Percentiles rank a stretch among this genome's conserved stretches.
These are phyloP conservation scores for Candida railenensis DNA, from an alignment of 805 yeast species.

Conservation along the genomic window DNA sequence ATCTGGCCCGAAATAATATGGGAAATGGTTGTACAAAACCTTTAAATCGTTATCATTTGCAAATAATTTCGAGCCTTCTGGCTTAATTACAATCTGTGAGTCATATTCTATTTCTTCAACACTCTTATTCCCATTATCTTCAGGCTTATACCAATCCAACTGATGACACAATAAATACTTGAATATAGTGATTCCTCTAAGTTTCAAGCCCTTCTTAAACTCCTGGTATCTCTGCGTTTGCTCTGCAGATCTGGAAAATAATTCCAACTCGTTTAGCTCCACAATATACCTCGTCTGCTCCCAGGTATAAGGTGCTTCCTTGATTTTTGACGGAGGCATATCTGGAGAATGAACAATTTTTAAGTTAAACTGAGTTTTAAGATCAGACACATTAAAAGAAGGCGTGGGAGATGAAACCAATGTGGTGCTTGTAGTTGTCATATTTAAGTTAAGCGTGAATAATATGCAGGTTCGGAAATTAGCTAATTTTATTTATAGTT, in stretches of 20 bases:
- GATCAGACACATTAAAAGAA: neutral
- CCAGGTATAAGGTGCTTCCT: slow-evolving; percentile 47
- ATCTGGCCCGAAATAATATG: slow-evolving; percentile 55
- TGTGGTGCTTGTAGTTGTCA: neutral
- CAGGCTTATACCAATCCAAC: slow-evolving; percentile 48
- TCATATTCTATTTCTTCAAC: slow-evolving; percentile 14
- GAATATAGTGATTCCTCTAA: slow-evolving; percentile 39
- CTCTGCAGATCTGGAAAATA: slow-evolving; percentile 47
- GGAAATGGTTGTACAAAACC: slow-evolving; percentile 59
- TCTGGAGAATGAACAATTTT: slow-evolving; percentile 26
- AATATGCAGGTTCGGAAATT: neutral
- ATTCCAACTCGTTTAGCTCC: slow-evolving; percentile 40
- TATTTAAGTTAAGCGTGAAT: neutral
- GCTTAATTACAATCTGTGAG: slow-evolving; percentile 17
- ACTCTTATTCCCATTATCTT: slow-evolving; percentile 18
- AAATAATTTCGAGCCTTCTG: slow-evolving; percentile 41
- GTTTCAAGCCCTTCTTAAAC: slow-evolving; percentile 43
- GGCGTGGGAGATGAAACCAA: neutral
- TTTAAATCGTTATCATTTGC: slow-evolving; percentile 40
- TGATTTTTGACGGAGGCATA: slow-evolving; percentile 40
- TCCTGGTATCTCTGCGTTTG: slow-evolving; percentile 43
- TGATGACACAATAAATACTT: slow-evolving; percentile 48
- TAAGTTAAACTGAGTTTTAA: slow-evolving; percentile 9
- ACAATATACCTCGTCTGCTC: slow-evolving; percentile 38
- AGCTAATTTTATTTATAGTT: too few relatives aligned